Base-by-base conservation (phyloP, 2,329 filamentous ascomycete species). In the Diplocarpon rosae region DNA sequence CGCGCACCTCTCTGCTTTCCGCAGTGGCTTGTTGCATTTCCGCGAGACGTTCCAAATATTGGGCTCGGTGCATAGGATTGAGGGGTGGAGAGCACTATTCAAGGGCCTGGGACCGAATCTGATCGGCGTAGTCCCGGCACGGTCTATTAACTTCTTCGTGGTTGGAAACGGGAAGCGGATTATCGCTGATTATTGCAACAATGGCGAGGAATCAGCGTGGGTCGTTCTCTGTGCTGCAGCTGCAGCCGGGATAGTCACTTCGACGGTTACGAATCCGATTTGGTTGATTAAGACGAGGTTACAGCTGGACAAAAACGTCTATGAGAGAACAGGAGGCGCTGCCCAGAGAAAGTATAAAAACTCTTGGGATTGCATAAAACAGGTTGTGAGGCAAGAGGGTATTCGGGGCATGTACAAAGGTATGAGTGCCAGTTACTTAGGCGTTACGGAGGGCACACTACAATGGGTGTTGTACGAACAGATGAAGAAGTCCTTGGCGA, bases 391-490 rank as follows among this genome's bases (percentile, higher is more conserved):
- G 16, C 72, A 85, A 48, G 89, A 96, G 63, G 90, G 90, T 1
- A 66, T 93, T 37, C 69, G 75, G 30, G 87, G 88, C 2, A 69
- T 96, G 47, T 96, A 95, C 67, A 85, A 88, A 59, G 89, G 89
- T 40, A 75, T 96, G 66, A 92, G 83, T 54, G 89, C 89, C 29
- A 92, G 85, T 59, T 96, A 95, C 61, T 70, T 96, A 0, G 89
- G 90, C 17, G 87, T 94, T 15, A 83, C 83, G 2, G 90, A 95
- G 69, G 89, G 82, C 53, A 92, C 89, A 5, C 65, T 95, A 57
- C 89, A 96, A 63, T 95, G 88, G 88, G 81, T 94, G 59, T 67
- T 95, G 56, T 96, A 95, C 65, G 89, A 96, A 67, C 83, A 89
- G 63, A 80, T 93, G 71, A 96, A 95, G 72, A 69, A 75, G 17